Percentiles rank a stretch among this genome's conserved stretches.
Evolutionary conservation across 1,284 basidiomycete species (phyloP).

Genomic region (Ustilago tritici): DNA sequence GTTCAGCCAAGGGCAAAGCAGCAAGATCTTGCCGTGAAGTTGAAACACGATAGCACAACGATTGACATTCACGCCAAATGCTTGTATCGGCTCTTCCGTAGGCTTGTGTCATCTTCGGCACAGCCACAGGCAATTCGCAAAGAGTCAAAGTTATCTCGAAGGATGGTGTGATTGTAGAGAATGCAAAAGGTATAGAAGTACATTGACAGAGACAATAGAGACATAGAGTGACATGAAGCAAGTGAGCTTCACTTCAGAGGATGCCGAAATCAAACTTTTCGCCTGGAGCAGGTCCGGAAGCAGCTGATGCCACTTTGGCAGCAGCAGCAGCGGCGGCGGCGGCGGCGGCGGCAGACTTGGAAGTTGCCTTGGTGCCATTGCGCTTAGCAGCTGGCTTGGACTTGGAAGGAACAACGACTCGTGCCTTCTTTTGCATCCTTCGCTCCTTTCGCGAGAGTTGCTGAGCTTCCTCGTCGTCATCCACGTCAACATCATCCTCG

Average conservation of each 20-base stretch:
- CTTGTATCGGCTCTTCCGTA: no score
- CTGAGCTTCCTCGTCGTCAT: slow-evolving; percentile 22
- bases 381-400: slow-evolving; percentile 35
- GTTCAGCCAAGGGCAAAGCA: background rate
- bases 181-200: slow-evolving; percentile 43
- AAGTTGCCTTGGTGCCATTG: slow-evolving; percentile 18
- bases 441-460: slow-evolving; percentile 45
- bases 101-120: background rate
- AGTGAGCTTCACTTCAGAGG: slow-evolving; percentile 34
- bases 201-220: slow-evolving; percentile 29
- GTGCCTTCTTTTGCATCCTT: slow-evolving; percentile 44
- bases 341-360: slow-evolving; percentile 24
- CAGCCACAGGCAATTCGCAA: background rate
- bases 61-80: no score
- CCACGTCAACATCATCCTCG: slow-evolving; percentile 23
- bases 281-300: slow-evolving; percentile 54
- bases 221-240: background rate
- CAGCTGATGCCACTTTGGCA: slow-evolving; percentile 40
- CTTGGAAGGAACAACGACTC: slow-evolving; percentile 38
- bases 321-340: slow-evolving; percentile 31
- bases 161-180: slow-evolving; percentile 13
- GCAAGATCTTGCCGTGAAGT: no score
- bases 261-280: slow-evolving; percentile 62
- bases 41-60: no score
- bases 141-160: background rate